Evolutionary conservation across 176 grass and related monocot genomes (phyloP).

Genomic region (Bothriochloa decipiens): DNA sequence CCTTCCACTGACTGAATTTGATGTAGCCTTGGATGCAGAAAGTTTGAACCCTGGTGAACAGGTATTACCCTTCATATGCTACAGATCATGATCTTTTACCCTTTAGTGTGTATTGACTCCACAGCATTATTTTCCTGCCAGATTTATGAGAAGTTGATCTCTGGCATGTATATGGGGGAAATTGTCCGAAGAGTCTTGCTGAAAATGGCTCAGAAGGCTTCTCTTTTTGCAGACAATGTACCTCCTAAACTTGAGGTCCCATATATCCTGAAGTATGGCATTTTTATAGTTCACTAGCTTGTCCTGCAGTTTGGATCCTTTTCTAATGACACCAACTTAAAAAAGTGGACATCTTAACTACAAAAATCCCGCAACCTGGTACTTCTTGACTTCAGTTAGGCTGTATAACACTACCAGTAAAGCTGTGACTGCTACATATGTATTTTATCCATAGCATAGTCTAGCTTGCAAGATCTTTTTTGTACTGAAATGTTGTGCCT

Average conservation of each 20-base stretch:
- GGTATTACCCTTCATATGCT: conserved; percentile 45
- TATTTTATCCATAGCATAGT: background rate
- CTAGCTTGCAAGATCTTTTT: background rate
- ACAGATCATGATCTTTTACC: background rate
- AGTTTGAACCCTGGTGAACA: conserved; percentile 89
- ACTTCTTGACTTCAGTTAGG: background rate
- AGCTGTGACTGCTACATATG: background rate
- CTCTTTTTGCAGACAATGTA: conserved; percentile 62
- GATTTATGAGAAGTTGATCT: conserved; percentile 93
- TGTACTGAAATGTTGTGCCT: background rate
- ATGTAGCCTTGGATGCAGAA: conserved; percentile 66
- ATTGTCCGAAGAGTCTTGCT: conserved; percentile 71
- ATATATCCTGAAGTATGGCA: conserved; percentile 55
- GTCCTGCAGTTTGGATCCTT: background rate
- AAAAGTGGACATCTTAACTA: background rate
- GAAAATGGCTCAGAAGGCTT: conserved; percentile 63
- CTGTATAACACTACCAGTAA: background rate
- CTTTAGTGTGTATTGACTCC: background rate
- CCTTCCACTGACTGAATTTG: conserved; percentile 84
- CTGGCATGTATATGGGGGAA: conserved; percentile 92
- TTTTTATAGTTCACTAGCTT: background rate
- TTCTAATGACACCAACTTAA: background rate
- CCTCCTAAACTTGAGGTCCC: conserved; percentile 61
- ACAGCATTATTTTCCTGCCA: background rate
- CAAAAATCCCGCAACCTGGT: background rate